A percentile compares a stretch with the other conserved stretches of the same genome.
phyloP scores from a whole-genome alignment of 208 protist species.

The Giardia muris region DNA sequence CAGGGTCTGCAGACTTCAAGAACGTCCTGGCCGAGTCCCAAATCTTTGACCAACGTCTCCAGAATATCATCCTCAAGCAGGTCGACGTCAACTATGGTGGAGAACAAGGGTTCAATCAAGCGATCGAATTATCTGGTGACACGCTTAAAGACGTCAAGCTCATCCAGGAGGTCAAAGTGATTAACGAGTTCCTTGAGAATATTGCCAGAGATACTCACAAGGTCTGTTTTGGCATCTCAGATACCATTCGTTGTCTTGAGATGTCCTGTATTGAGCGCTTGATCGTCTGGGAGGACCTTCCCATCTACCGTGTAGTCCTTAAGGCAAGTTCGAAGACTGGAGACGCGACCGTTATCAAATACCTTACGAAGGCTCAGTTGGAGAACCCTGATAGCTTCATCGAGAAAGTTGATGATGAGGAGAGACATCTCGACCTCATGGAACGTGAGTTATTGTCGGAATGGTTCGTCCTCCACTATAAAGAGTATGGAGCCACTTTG shows the following conservation, averaged over 20 bases:
- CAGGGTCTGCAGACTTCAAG: conserved; percentile 98
- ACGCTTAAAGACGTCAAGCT: conserved; percentile 86
- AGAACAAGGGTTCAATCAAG: conserved; percentile 97
- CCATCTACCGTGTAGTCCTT: not conserved
- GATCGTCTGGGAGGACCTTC: conserved; percentile 79
- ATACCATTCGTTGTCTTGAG: conserved; percentile 77
- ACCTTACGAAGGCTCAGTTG: not conserved
- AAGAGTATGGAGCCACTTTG: conserved; percentile 70
- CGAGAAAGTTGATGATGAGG: not conserved
- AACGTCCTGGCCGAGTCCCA: conserved; percentile 80
- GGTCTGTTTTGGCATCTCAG: conserved; percentile 90
- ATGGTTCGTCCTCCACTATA: conserved; percentile 92
- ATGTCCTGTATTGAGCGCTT: conserved; percentile 86
- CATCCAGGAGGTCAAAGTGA: conserved; percentile 95
- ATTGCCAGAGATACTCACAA: conserved; percentile 76
- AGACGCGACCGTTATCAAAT: not conserved
- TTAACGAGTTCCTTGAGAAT: conserved; percentile 89
- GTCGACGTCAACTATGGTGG: conserved; percentile 95
- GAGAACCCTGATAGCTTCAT: not conserved
- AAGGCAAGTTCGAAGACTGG: not conserved
- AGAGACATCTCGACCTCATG: conserved; percentile 59
- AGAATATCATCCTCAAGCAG: conserved; percentile 31
- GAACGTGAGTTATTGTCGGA: conserved; percentile 75
- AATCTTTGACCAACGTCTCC: conserved; percentile 82
- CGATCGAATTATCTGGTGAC: conserved; percentile 88